Evolutionary conservation across 306 rosid genomes (phyloP), one percentile per base, ranked within the genome.

Genomic region (Calophaca sinica): DNA sequence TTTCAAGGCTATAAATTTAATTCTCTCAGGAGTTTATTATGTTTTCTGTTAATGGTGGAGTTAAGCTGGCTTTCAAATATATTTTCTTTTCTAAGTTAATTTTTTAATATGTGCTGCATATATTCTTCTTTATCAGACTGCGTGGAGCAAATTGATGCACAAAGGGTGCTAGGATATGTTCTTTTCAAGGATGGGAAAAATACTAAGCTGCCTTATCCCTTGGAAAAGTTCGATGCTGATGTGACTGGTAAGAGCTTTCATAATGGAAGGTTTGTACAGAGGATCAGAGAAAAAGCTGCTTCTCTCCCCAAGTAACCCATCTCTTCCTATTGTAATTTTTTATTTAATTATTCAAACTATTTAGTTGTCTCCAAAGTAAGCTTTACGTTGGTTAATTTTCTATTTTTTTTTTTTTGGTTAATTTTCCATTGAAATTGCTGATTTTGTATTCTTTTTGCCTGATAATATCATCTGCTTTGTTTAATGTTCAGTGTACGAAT

Each of bases 241-340:
- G 90, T 88, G 69, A 82, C 89, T 0, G 91, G 96, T 12, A 80
- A 89, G 83, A 87, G 93, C 86, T 91, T 91, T 79, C 90, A 87
- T 78, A 91, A 91, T 36, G 93, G 96, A 8, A 89, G 92, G 32
- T 91, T 91, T 81, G 80, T 88, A 67, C 87, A 73, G 74, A 85
- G 87, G 82, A 82, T 91, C 90, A 84, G 93, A 79, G 82, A 84
- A 73, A 88, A 91, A 64, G 87, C 87, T 44, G 80, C 86, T 61
- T 62, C 84, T 5, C 89, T 85, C 69, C 87, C 83, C 41, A 74
- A 79, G 96, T 91, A 85, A 11, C 62, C 68, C 36, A 49, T 69
- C 53, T 38, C 38, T 15, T 29, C 63, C 42, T 49, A 44, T 64
- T 66, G 32, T 58, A 44, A 57, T 44, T 28, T 14, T 48, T 36